Conservation (phyloP, 129 eudicot species). For the Chrysanthemum lavandulifolium region DNA sequence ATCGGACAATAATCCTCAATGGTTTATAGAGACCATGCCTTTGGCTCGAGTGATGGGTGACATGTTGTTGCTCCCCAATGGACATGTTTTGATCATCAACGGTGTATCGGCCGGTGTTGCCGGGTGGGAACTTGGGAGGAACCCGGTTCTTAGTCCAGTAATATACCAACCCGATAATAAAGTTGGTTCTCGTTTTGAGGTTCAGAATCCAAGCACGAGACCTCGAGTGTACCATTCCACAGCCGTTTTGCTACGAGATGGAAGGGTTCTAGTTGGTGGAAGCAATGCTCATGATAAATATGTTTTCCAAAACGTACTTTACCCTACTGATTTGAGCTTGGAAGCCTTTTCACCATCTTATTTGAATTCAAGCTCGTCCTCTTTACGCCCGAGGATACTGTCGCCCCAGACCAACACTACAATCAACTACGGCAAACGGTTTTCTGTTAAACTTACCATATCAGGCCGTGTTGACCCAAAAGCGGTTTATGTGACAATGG, state of each 20-base stretch:
- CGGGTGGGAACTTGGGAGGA: slow-evolving; percentile 49
- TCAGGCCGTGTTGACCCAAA: slow-evolving; percentile 25
- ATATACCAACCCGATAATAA: slow-evolving; percentile 36
- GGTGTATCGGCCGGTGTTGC: slow-evolving; percentile 52
- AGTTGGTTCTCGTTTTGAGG: slow-evolving; percentile 35
- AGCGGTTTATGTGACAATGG: slow-evolving; percentile 50
- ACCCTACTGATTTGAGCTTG: slow-evolving; percentile 58
- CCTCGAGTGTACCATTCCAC: slow-evolving; percentile 63
- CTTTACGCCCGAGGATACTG: slow-evolving; percentile 46
- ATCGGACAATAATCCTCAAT: slow-evolving; percentile 44
- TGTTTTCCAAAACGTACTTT: slow-evolving; percentile 42
- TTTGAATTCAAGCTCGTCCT: slow-evolving; percentile 19
- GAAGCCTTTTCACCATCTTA: slow-evolving; percentile 71
- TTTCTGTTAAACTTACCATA: slow-evolving; percentile 30
- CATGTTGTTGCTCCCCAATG: slow-evolving; percentile 58
- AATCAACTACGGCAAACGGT: slow-evolving; percentile 31
- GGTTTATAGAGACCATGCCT: slow-evolving; percentile 73
- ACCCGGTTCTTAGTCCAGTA: slow-evolving; percentile 54
- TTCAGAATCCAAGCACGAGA: slow-evolving; percentile 35
- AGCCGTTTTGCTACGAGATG: slow-evolving; percentile 46
- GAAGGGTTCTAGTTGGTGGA: slow-evolving; percentile 59
- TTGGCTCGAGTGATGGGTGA: slow-evolving; percentile 63
- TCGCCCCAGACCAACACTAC: slow-evolving; percentile 29
- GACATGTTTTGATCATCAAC: slow-evolving; percentile 49
- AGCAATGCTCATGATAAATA: slow-evolving; percentile 52